Conservation (phyloP, 805 yeast species). For the Clavispora santaluciae region DNA sequence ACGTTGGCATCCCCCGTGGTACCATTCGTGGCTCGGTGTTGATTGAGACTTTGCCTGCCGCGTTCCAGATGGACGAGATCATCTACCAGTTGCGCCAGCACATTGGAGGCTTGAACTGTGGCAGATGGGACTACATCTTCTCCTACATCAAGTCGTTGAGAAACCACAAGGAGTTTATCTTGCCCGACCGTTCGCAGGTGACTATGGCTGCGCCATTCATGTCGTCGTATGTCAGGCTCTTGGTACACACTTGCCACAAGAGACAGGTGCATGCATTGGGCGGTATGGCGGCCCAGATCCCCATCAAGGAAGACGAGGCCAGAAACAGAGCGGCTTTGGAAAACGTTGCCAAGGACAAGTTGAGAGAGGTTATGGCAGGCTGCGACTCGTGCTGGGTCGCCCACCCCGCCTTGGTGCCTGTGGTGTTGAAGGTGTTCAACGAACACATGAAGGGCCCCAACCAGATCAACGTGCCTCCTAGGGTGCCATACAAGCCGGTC, state of each 20-base stretch:
- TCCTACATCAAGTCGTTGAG: slow-evolving; percentile 17
- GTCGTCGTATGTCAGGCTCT: slow-evolving; percentile 69
- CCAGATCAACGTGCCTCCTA: slow-evolving; percentile 57
- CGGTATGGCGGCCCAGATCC: slow-evolving; percentile 88
- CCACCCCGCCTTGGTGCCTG: slow-evolving; percentile 74
- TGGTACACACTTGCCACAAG: slow-evolving; percentile 70
- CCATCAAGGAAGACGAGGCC: slow-evolving; percentile 65
- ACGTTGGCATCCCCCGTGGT: slow-evolving; percentile 15
- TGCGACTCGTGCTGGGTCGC: slow-evolving; percentile 92
- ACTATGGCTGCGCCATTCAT: slow-evolving; percentile 80
- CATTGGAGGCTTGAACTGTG: slow-evolving; percentile 19
- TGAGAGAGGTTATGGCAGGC: slow-evolving; percentile 71
- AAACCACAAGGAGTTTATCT: slow-evolving; percentile 46
- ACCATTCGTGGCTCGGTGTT: slow-evolving; percentile 19
- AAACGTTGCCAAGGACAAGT: slow-evolving; percentile 69
- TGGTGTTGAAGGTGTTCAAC: slow-evolving; percentile 68
- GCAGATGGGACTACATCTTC: slow-evolving; percentile 23
- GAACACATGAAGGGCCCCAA: slow-evolving; percentile 80
- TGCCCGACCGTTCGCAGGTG: slow-evolving; percentile 77
- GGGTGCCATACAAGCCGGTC: slow-evolving; percentile 46
- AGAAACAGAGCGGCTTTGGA: slow-evolving; percentile 65
- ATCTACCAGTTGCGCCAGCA: slow-evolving; percentile 19
- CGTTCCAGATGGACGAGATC: slow-evolving; percentile 22
- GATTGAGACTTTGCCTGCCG: slow-evolving; percentile 21
- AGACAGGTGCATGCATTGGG: slow-evolving; percentile 86